phyloP scores from a whole-genome alignment of 176 grass and related monocot genomes.

The Zea mays region Zm-B73-REFERENCE-NAM-5.0 NC_050103.1:78817501-78818000 shows the following conservation, averaged over 20 bases:
- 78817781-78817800: background rate
- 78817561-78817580: conserved; percentile 91
- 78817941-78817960: too few species aligned
- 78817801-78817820: background rate
- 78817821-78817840: background rate
- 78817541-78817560: conserved; percentile 78
- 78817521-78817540: conserved; percentile 67
- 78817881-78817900: too few species aligned
- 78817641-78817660: too few species aligned
- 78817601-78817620: background rate
- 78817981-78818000: too few species aligned
- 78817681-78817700: conserved; percentile 73
- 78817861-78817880: too few species aligned
- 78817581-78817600: conserved; percentile 28
- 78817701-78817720: conserved; percentile 67
- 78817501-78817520: background rate
- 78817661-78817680: conserved; percentile 72
- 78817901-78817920: too few species aligned
- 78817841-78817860: conserved; percentile 25
- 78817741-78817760: background rate
- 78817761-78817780: conserved; percentile 20
- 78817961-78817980: too few species aligned
- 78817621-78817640: background rate
- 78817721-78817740: conserved; percentile 55
- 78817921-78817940: too few species aligned